Evolutionary conservation across 805 yeast species (phyloP), one percentile per base, ranked within the genome.

Genomic region (Tetrapisispora phaffii): DNA sequence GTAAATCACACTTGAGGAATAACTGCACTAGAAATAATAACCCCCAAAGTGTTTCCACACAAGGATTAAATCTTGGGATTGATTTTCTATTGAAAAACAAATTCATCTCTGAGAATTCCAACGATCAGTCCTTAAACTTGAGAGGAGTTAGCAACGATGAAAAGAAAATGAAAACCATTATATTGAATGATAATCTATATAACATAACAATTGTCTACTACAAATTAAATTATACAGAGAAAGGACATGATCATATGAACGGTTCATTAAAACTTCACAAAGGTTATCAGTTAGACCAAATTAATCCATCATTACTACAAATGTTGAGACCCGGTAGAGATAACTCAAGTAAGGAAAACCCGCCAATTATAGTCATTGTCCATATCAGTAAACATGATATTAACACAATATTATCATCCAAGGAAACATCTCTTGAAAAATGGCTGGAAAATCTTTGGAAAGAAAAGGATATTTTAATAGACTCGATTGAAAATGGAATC

Each of bases 361-460:
- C 42, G 20, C 66, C 68, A 1, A 65, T 72, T 10, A 54, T 61
- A 0, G 63, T 78, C 2, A 63, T 69, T 42, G 63, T 82, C 1
- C 71, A 77, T 53, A 67, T 80, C 28, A 41, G 46, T 20, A 74
- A 68, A 46, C 69, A 71, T 16, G 15, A 39, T 21, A 52, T 75
- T 17, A 55, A 76, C 16, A 53, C 67, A 13, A 64, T 78, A 44
- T 60, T 83, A 10, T 80, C 84, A 0, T 42, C 57, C 8, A 82
- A 75, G 50, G 67, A 79, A 23, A 65, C 70, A 39, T 76, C 75
- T 50, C 51, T 82, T 33, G 88, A 85, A 50, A 77, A 75, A 59
- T 88, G 93, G 85, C 62, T 88, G 7, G 96, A 88, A 58, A 67
- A 67, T 34, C 66, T 69, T 29, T 88, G 96, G 96, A 62, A 64